Percentiles rank a stretch among this genome's conserved stretches.
phyloP scores from a whole-genome alignment of 163 green algal species.

The Coccomyxa subellipsoidea region DNA sequence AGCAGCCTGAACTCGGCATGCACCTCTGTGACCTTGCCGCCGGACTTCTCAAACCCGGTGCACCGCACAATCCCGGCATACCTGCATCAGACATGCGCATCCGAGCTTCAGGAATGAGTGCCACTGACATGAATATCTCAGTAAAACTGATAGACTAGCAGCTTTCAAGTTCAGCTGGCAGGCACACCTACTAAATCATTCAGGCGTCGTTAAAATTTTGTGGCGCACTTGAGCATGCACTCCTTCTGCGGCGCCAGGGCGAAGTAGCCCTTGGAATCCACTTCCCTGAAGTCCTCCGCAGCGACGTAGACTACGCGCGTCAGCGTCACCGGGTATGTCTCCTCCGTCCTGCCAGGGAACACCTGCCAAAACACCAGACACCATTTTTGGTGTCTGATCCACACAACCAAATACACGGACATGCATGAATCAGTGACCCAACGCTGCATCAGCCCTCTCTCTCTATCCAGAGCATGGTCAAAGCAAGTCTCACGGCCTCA shows the following conservation, averaged over 20 bases:
- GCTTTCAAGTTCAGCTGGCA: no score
- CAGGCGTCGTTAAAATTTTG: neutral
- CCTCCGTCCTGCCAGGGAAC: constrained; percentile 73
- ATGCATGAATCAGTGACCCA: no score
- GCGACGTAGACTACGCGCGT: constrained; percentile 93
- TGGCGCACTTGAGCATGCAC: constrained; percentile 83
- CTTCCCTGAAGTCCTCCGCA: constrained; percentile 85
- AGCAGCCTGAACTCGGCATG: constrained; percentile 42
- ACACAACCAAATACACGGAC: neutral
- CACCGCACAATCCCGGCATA: constrained; percentile 88
- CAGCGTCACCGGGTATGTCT: constrained; percentile 66
- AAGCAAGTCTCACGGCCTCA: no score
- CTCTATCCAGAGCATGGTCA: no score
- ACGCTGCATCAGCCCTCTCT: no score
- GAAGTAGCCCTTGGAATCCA: constrained; percentile 81
- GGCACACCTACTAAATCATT: neutral
- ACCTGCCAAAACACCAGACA: constrained; percentile 21
- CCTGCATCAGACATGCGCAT: constrained; percentile 36
- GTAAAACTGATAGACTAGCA: no score
- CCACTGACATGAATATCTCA: no score
- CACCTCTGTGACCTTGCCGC: constrained; percentile 52
- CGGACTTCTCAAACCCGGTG: constrained; percentile 56
- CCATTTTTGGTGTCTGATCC: neutral
- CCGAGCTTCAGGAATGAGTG: no score
- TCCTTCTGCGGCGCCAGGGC: constrained; percentile 91